Base-by-base conservation (phyloP, 352 stramenopile species). In the Chrysophaeum taylorii region DNA sequence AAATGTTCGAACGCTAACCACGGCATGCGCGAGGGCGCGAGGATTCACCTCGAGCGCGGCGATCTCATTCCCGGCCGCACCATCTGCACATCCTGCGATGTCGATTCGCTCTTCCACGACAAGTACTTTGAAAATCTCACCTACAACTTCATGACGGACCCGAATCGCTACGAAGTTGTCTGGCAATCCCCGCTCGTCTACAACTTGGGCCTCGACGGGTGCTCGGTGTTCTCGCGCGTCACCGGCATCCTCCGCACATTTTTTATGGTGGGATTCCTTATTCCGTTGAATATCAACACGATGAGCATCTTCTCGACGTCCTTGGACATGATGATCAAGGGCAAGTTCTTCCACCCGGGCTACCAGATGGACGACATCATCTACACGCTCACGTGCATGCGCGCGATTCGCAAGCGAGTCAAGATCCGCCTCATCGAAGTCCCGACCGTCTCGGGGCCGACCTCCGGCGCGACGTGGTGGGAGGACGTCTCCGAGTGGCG, bases 311-410 rank as follows among this genome's bases (percentile, higher is more conserved):
- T 68, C 62, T 23, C 15, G 15, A 61, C 23, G 27, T 62, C 27
- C 62, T 53, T 69, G 23, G 15, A 38, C 31, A n/a, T 69, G 62
- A 29, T 69, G 25, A 25, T 69, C 27, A 15, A 69, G 27, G 33
- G 25, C 25, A 29, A 25, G 27, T 69, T 57, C 62, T 69, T 69
- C 43, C 62, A 69, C 43, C 62, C 62, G 25, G 62, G 62, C 15
- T 69, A 69, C 27, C 62, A 69, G 27, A 69, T 69, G 62, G 62
- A 69, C 31, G 62, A 69, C 31, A 69, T 69, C 62, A 69, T 69
- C 21, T 69, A 69, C 62, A 69, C 62, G 21, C 31, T 69, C 38
- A 57, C 15, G 27, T 37, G 38, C 62, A 69, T 69, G 62, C 62
- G 68, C n/a, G 62, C 62, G 15, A 69, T 53, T 15, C 38, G 62